Evolutionary conservation across 2,329 filamentous ascomycete species (phyloP), one percentile per base, ranked within the genome.

Genomic region (Penicillium corylophilum): DNA sequence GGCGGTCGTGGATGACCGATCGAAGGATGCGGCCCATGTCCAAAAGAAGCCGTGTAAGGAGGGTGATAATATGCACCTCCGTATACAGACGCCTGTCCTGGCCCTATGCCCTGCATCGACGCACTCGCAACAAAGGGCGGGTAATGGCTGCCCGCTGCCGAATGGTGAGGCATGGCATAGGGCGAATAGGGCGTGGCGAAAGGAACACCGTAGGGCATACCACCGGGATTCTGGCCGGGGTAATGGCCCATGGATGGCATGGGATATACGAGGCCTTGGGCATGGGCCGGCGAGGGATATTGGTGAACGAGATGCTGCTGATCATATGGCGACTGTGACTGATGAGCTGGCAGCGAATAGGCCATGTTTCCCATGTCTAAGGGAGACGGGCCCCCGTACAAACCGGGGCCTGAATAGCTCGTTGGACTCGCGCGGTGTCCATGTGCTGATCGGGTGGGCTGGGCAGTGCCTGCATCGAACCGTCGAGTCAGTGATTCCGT

Each of bases 291-390:
- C 10, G 60, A 45, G 15, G 64, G 40, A 23, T 65, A 70, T 38
- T 64, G 64, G 35, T 65, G 66, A 13, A 64, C 56, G 35, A 65
- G 58, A 33, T 58, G 52, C 44, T 60, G 57, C 28, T 67, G 65
- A 28, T 64, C 64, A 35, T 60, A 69, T 15, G 56, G 50, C 10
- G 61, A 56, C n/a, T 61, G 62, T 15, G 59, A 51, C 24, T 58
- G 64, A 35, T 63, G 64, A 23, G 44, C 46, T 10, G 69, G 68
- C 7, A 71, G 50, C 20, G 62, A 47, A 40, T 69, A 66, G 31
- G 50, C 50, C 63, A 70, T 67, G 42, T 63, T 61, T 23, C 53
- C 53, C 68, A 71, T 70, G 31, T 60, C 63, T 39, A 68, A 50
- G 15, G 58, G 38, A 23, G 65, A 59, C 16, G 55, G 48, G 15